A percentile compares a stretch with the other conserved stretches of the same genome.
Conservation (phyloP, 2,329 filamentous ascomycete genomes). For the Dothidotthia symphoricarpi region DNA sequence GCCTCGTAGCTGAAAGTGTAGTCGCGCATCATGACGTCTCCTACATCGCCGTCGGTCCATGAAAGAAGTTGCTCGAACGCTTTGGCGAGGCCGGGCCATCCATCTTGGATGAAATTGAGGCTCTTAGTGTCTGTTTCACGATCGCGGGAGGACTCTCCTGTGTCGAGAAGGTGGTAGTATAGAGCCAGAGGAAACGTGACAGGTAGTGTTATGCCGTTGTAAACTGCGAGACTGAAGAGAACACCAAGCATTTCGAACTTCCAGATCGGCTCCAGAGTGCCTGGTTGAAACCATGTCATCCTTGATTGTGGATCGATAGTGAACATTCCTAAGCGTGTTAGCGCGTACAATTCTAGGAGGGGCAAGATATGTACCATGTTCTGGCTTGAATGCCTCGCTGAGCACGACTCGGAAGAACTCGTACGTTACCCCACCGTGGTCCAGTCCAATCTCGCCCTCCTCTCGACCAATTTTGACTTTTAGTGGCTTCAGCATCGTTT, state of each 20-base stretch:
- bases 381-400: conserved; percentile 72
- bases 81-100: conserved; percentile 78
- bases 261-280: conserved; percentile 77
- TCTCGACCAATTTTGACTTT: conserved; percentile 80
- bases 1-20: conserved; percentile 77
- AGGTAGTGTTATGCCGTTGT: conserved; percentile 88
- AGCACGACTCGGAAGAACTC: conserved; percentile 91
- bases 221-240: conserved; percentile 83
- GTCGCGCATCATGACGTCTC: conserved; percentile 77
- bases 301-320: conserved; percentile 71
- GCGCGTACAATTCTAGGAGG: not conserved
- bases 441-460: conserved; percentile 84
- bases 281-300: conserved; percentile 85
- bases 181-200: conserved; percentile 83
- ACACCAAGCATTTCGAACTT: conserved; percentile 88
- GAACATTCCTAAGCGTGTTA: conserved; percentile 60
- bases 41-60: conserved; percentile 78
- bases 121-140: conserved; percentile 2
- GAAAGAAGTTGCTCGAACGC: conserved; percentile 70
- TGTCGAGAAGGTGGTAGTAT: conserved; percentile 74
- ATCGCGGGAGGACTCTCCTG: conserved; percentile 59
- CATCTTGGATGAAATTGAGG: conserved; percentile 77
- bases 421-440: conserved; percentile 93
- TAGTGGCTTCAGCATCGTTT: conserved; percentile 78
- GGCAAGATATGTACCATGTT: conserved; percentile 57